Percentiles rank a stretch among this genome's conserved stretches.
Evolutionary conservation across 768 basidiomycete species (phyloP).

Genomic region (Agrocybe pediades): DNA sequence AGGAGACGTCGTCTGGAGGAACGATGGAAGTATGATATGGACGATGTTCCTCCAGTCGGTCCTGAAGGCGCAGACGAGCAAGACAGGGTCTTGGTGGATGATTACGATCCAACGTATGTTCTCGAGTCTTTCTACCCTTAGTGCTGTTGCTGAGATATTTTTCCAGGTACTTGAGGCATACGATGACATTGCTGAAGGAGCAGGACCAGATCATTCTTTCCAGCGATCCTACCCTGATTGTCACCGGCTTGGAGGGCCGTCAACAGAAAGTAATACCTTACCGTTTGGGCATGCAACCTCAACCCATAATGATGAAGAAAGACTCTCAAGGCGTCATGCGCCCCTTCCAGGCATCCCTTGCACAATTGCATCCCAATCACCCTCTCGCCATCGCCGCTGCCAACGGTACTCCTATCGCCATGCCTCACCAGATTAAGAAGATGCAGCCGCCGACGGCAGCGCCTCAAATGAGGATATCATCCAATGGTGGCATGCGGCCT

Average conservation of each 20-base stretch:
- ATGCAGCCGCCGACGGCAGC: slow-evolving; percentile 56
- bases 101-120: slow-evolving; percentile 57
- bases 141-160: slow-evolving; percentile 6
- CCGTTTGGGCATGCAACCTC: slow-evolving; percentile 40
- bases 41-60: slow-evolving; percentile 58
- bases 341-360: slow-evolving; percentile 5
- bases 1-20: slow-evolving; percentile 42
- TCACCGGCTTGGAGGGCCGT: slow-evolving; percentile 50
- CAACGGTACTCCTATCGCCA: slow-evolving; percentile 57
- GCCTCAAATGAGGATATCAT: slow-evolving; percentile 64
- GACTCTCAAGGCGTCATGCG: slow-evolving; percentile 31
- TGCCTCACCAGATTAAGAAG: slow-evolving; percentile 62
- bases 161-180: slow-evolving; percentile 52
- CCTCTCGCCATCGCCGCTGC: slow-evolving; percentile 42
- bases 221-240: slow-evolving; percentile 50
- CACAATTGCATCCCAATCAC: slow-evolving; percentile 32
- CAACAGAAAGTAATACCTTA: slow-evolving; percentile 53
- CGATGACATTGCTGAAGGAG: slow-evolving; percentile 60
- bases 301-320: slow-evolving; percentile 27
- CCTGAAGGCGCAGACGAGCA: slow-evolving; percentile 68
- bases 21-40: slow-evolving; percentile 70
- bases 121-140: slow-evolving; percentile 5
- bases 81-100: slow-evolving; percentile 70
- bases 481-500: slow-evolving; percentile 57
- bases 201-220: slow-evolving; percentile 50